phyloP scores from a whole-genome alignment of 768 basidiomycete species.

The Gymnopilus dilepis region DNA sequence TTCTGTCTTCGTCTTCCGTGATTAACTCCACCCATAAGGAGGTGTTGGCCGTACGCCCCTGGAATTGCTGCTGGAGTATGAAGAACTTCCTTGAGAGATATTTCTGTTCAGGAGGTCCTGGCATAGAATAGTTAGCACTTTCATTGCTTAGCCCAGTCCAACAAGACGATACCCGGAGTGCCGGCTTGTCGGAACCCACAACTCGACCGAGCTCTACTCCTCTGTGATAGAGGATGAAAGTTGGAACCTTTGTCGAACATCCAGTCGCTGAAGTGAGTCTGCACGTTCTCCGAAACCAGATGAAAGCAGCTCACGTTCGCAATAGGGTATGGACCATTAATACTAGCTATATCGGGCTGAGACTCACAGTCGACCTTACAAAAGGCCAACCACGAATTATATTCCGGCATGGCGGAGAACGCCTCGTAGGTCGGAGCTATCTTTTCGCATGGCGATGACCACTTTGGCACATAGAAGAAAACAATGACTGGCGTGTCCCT shows the following conservation, averaged over 20 bases:
- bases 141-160: background rate
- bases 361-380: constrained; percentile 15
- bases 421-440: constrained; percentile 1
- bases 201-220: constrained; percentile 1
- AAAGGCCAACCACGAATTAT: constrained; percentile 6
- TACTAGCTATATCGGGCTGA: constrained; percentile 11
- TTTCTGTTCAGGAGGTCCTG: background rate
- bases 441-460: constrained; percentile 8
- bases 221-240: background rate
- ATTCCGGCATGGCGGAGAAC: constrained; percentile 5
- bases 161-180: background rate
- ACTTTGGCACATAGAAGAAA: constrained; percentile 5
- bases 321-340: constrained; percentile 4
- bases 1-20: background rate
- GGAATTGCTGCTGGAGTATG: background rate
- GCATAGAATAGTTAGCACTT: background rate
- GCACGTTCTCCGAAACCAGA: background rate
- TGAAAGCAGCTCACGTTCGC: background rate
- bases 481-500: constrained; percentile 4
- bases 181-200: background rate
- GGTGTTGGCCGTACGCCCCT: background rate
- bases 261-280: background rate
- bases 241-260: background rate
- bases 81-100: background rate
- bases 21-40: background rate